A percentile compares a stretch with the other conserved stretches of the same genome.
Conservation (phyloP, 1,139 yeast species). For the Torulaspora globosa region DNA sequence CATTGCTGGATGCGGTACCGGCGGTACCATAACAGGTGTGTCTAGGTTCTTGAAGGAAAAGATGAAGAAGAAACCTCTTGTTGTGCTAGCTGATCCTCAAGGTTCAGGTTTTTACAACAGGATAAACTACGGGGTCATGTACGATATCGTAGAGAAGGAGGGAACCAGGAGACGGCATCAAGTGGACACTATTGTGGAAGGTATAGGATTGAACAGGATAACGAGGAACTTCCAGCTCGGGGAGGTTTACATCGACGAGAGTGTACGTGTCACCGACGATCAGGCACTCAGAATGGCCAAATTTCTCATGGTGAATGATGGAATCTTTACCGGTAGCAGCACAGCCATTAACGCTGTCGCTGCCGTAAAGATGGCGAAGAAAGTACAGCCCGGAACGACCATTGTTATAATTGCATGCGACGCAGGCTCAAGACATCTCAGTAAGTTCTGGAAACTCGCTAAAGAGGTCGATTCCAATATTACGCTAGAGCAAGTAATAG, state of each 20-base stretch:
- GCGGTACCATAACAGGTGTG: slow-evolving; percentile 63
- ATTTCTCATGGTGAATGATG: slow-evolving; percentile 74
- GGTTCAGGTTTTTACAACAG: slow-evolving; percentile 89
- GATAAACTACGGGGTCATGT: slow-evolving; percentile 89
- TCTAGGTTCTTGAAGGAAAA: slow-evolving; percentile 62
- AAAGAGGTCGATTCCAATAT: slow-evolving; percentile 33
- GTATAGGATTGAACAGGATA: slow-evolving; percentile 83
- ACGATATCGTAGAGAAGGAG: slow-evolving; percentile 79
- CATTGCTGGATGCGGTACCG: slow-evolving; percentile 69
- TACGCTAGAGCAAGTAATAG: slow-evolving; percentile 33
- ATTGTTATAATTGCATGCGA: slow-evolving; percentile 92
- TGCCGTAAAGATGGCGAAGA: slow-evolving; percentile 63
- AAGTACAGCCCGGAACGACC: slow-evolving; percentile 56
- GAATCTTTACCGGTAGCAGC: slow-evolving; percentile 86
- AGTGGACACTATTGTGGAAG: slow-evolving; percentile 92
- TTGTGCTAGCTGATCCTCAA: slow-evolving; percentile 87
- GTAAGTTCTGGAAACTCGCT: slow-evolving; percentile 87
- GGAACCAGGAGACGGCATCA: slow-evolving; percentile 94
- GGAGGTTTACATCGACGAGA: slow-evolving; percentile 66
- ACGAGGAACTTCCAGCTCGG: slow-evolving; percentile 78
- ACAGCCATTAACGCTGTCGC: slow-evolving; percentile 93
- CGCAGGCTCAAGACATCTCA: slow-evolving; percentile 81
- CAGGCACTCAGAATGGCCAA: slow-evolving; percentile 89
- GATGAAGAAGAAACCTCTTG: slow-evolving; percentile 38
- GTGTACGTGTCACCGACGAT: slow-evolving; percentile 70